Evolutionary conservation across 352 stramenopile genomes (phyloP).

Genomic region (Paralagenidium karlingii): DNA sequence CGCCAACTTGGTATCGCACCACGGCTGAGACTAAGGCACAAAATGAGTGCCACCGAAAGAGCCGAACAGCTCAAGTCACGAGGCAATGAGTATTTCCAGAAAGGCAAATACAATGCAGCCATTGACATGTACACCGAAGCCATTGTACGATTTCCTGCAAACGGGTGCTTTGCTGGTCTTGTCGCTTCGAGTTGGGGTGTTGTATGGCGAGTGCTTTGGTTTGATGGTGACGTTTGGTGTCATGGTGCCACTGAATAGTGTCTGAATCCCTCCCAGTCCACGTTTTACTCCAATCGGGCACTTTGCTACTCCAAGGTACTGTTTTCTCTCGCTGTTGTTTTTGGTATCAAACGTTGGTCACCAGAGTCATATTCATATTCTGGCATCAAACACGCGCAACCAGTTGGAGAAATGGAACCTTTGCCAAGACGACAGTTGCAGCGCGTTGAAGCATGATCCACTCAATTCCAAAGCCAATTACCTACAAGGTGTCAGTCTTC

Average conservation of each 20-base stretch:
- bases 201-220: neutral
- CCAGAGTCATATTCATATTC: neutral
- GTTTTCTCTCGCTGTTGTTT: neutral
- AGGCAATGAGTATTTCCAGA: constrained; percentile 72
- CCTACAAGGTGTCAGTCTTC: constrained; percentile 46
- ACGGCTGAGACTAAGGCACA: neutral
- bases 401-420: constrained; percentile 46
- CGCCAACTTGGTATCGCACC: neutral
- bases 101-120: constrained; percentile 58
- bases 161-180: no score
- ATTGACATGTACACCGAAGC: constrained; percentile 82
- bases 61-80: constrained; percentile 66
- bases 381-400: no score
- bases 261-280: constrained; percentile 35
- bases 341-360: neutral
- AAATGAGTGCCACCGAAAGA: constrained; percentile 24
- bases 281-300: constrained; percentile 73
- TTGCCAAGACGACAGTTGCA: constrained; percentile 49
- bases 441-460: constrained; percentile 34
- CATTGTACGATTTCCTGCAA: constrained; percentile 37
- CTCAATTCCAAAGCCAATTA: constrained; percentile 71
- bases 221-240: neutral
- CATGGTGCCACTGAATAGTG: constrained; percentile 13
- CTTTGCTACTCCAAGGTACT: constrained; percentile 56
- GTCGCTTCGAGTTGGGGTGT: neutral